phyloP scores from a whole-genome alignment of 2,329 filamentous ascomycete genomes.

The Zalaria obscura region DNA sequence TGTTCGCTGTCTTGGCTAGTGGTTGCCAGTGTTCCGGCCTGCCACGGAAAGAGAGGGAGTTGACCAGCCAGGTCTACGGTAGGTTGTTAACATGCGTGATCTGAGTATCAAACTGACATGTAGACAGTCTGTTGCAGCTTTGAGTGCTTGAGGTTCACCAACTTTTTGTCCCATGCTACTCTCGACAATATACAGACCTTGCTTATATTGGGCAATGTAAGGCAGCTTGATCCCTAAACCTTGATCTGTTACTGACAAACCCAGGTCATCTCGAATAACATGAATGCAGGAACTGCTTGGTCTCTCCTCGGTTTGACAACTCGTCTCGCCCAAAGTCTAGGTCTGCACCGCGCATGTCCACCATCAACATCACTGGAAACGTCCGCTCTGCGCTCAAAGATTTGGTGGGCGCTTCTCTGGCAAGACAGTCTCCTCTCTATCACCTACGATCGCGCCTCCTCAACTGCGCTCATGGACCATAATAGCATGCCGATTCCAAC shows the following conservation, averaged over 20 bases:
- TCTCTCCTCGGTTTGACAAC: conserved; percentile 46
- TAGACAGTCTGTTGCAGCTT: conserved; percentile 46
- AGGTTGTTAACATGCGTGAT: conserved; percentile 9
- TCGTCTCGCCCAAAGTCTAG: conserved; percentile 45
- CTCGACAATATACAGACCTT: conserved; percentile 48
- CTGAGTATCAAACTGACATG: conserved; percentile 12
- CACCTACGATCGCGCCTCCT: conserved; percentile 46
- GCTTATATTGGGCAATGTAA: conserved; percentile 44
- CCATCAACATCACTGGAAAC: conserved; percentile 35
- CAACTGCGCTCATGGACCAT: conserved; percentile 37
- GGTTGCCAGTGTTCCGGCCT: conserved; percentile 47
- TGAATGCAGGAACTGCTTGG: conserved; percentile 52
- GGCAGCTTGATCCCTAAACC: neutral
- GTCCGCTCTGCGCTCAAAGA: conserved; percentile 22
- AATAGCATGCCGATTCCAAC: conserved; percentile 27
- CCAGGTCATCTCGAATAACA: conserved; percentile 41
- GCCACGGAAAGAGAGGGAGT: conserved; percentile 43
- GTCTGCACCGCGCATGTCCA: conserved; percentile 44
- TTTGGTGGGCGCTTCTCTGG: conserved; percentile 49
- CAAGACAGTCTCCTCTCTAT: conserved; percentile 50
- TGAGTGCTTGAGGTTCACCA: conserved; percentile 49
- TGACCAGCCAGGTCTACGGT: conserved; percentile 51
- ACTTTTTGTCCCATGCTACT: conserved; percentile 47
- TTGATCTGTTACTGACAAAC: neutral
- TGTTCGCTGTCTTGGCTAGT: conserved; percentile 49